These are phyloP conservation scores for Berberis vulgaris DNA, from an alignment of 164 flowering plant species.

Conservation along the genomic window DNA sequence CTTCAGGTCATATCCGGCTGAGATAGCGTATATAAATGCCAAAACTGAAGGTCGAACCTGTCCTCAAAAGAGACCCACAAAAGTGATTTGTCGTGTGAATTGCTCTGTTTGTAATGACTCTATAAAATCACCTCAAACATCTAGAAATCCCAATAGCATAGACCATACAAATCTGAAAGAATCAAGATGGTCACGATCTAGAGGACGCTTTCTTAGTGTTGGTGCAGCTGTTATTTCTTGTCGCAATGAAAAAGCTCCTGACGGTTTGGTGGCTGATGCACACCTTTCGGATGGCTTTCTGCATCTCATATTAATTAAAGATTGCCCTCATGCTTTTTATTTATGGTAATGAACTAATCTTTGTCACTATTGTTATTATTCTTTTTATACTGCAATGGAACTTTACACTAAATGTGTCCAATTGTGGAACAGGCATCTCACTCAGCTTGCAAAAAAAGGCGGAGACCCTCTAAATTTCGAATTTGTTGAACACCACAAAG, in stretches of 20 bases:
- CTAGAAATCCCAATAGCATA: constrained; percentile 10
- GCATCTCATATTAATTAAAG: constrained; percentile 72
- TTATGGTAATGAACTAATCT: constrained; percentile 43
- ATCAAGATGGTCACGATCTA: constrained; percentile 53
- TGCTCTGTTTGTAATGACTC: constrained; percentile 39
- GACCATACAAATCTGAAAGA: constrained; percentile 15
- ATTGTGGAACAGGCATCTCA: constrained; percentile 68
- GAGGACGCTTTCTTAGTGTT: constrained; percentile 77
- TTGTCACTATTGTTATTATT: not conserved
- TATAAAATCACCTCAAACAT: constrained; percentile 10
- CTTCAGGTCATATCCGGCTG: constrained; percentile 84
- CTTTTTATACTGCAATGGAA: not conserved
- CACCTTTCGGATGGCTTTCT: constrained; percentile 93
- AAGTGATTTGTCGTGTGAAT: constrained; percentile 46
- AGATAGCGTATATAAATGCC: constrained; percentile 55
- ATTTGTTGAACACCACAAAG: constrained; percentile 93
- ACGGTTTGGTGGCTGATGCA: constrained; percentile 94
- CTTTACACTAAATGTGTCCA: not conserved
- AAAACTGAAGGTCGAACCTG: constrained; percentile 27
- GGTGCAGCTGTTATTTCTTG: constrained; percentile 91
- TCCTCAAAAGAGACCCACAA: constrained; percentile 18
- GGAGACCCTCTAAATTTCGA: constrained; percentile 69
- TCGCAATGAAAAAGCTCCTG: constrained; percentile 91
- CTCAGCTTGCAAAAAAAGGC: constrained; percentile 70
- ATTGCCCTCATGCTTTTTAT: constrained; percentile 73